Evolutionary conservation across 129 eudicot genomes (phyloP).

Genomic region (Tagetes erecta): DNA sequence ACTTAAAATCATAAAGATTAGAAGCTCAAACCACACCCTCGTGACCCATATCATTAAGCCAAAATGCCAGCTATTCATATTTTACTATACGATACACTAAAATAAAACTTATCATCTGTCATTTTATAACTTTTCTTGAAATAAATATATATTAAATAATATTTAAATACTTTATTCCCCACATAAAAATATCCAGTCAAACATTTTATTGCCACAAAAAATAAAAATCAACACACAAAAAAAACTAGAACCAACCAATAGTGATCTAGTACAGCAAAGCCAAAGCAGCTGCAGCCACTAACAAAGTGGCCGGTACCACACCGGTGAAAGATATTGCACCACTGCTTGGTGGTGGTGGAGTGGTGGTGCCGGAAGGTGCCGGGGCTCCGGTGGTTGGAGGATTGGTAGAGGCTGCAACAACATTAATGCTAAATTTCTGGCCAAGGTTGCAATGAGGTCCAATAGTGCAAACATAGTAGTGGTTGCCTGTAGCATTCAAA

Average conservation of each 20-base stretch:
- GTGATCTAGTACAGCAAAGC: conserved; percentile 41
- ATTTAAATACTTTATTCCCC: neutral
- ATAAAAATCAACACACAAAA: neutral
- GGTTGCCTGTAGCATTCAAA: conserved; percentile 37
- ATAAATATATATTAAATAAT: neutral
- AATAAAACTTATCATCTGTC: neutral
- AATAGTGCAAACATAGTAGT: conserved; percentile 42
- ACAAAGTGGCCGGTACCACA: conserved; percentile 40
- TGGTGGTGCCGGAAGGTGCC: conserved; percentile 4
- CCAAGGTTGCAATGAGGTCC: conserved; percentile 36
- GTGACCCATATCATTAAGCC: no score
- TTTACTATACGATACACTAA: no score
- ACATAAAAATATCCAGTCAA: conserved; percentile 4
- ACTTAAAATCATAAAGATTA: no score
- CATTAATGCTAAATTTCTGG: conserved; percentile 44
- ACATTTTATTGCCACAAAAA: conserved; percentile 1
- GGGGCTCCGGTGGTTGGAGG: neutral
- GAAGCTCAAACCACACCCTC: no score
- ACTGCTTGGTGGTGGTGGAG: conserved; percentile 17
- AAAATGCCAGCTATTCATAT: no score
- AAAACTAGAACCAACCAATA: conserved; percentile 18
- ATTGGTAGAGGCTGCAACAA: neutral
- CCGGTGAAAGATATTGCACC: conserved; percentile 14
- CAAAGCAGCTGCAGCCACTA: conserved; percentile 39
- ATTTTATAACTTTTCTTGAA: neutral